Base-by-base conservation (phyloP, 306 rosid genomes). In the Leucaena leucocephala region DNA sequence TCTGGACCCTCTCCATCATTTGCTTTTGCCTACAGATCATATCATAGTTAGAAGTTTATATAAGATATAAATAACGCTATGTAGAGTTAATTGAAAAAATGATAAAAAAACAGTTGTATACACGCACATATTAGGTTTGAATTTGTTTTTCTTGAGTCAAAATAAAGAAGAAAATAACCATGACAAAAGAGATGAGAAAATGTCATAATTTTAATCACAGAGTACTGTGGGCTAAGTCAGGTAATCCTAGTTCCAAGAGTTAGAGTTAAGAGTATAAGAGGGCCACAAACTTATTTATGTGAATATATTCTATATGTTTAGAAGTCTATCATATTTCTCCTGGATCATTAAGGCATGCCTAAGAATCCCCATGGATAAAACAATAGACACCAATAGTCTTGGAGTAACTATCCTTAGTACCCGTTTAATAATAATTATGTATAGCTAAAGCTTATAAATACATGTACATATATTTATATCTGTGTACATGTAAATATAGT, bases 1-100 rank as follows among this genome's bases (percentile, higher is more conserved):
- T 93, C 98, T 71, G 99, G 99, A 88, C 99, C 98, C 66, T 96
- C 98, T 66, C 99, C 99, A 78, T 93, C 94, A 45, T 93, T 96
- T n/a, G 96, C 96, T 88, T 96, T 96, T 61, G 98, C 94, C 99
- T 96, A 58, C 71, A 85, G 55, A 88, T 64, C 46, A 77, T 68
- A 73, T 19, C 33, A 61, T 21, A 52, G 49, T 75, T 71, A 79
- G 66, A 78, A 50, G 73, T 59, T 70, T 82, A 38, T 48, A 17
- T 10, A 75, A 42, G 40, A 45, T 13, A 77, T 45, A 45, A 73
- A 61, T 35, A 76, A 52, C 73, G 73, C 74, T 16, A 22, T 68
- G 71, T 50, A 75, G 44, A 74, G 10, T 39, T 54, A 50, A 54
- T 38, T 45, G 74, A 16, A 77, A 68, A 9, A 66, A 36, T 36